A percentile compares a stretch with the other conserved stretches of the same genome.
phyloP scores from a whole-genome alignment of 345 rosid genomes.

The Linum trigynum region DNA sequence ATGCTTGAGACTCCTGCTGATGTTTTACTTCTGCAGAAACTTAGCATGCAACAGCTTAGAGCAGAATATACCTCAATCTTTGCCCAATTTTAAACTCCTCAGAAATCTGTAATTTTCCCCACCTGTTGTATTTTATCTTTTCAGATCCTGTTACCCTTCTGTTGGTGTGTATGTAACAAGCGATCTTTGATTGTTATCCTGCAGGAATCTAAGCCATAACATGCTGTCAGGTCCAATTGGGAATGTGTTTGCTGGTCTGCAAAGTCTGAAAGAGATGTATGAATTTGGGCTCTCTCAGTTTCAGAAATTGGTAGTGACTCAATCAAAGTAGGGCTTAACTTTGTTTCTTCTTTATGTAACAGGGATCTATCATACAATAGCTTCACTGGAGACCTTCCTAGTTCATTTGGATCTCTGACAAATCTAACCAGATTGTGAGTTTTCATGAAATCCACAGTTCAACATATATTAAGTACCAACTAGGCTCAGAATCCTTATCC shows the following conservation, averaged over 20 bases:
- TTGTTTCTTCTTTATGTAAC: constrained; percentile 8
- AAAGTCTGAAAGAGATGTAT: constrained; percentile 59
- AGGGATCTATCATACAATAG: constrained; percentile 86
- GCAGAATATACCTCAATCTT: constrained; percentile 55
- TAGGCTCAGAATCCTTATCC: background rate
- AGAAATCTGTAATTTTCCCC: constrained; percentile 50
- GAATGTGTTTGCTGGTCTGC: constrained; percentile 62
- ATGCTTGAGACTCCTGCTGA: background rate
- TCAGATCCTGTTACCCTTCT: background rate
- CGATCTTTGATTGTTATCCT: constrained; percentile 7
- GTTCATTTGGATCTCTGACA: constrained; percentile 59
- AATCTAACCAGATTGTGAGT: constrained; percentile 73
- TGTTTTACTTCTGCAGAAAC: constrained; percentile 37
- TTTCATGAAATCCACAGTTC: background rate
- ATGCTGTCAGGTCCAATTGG: constrained; percentile 71
- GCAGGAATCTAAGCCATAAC: constrained; percentile 88
- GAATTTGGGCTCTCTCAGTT: constrained; percentile 5
- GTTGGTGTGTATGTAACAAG: constrained; percentile 4
- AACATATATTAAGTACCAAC: constrained; percentile 2
- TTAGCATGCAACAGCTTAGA: constrained; percentile 63
- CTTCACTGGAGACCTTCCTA: constrained; percentile 80
- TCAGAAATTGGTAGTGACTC: background rate
- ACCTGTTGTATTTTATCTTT: background rate
- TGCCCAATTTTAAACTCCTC: constrained; percentile 47
- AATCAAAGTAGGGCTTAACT: constrained; percentile 5